Evolutionary conservation across 495 filamentous ascomycete genomes (phyloP).

Genomic region (Penicillium cataractarum): DNA sequence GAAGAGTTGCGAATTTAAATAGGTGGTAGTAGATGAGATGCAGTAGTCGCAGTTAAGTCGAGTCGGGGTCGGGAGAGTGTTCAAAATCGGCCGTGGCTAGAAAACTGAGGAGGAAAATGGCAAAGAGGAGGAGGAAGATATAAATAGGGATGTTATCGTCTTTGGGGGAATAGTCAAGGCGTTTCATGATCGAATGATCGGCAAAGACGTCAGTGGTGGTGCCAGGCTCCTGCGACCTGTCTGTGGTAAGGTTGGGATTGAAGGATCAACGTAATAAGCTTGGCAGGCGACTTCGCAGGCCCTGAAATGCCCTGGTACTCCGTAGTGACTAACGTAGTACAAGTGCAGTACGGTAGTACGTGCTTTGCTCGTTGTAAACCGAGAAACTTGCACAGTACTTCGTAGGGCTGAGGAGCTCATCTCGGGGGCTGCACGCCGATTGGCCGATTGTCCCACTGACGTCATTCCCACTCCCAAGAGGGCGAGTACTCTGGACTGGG

Average conservation of each 20-base stretch:
- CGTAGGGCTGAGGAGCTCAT: conserved; percentile 16
- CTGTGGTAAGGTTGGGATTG: background rate
- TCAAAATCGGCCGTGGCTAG: conserved; percentile 34
- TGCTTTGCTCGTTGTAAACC: background rate
- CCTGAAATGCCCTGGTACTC: background rate
- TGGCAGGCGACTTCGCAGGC: background rate
- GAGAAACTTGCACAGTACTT: background rate
- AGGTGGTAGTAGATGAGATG: background rate
- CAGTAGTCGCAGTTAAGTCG: background rate
- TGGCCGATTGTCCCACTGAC: conserved; percentile 7
- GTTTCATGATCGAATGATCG: conserved; percentile 35
- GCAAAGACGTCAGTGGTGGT: conserved; percentile 20
- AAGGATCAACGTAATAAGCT: conserved; percentile 1
- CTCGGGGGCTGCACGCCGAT: background rate
- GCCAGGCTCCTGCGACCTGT: background rate
- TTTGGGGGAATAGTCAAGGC: conserved; percentile 22
- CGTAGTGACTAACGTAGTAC: background rate
- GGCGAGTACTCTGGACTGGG: background rate
- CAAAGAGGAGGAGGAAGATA: conserved; percentile 39
- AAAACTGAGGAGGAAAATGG: conserved; percentile 35
- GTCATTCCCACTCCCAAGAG: background rate
- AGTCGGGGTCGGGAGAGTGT: conserved; percentile 15
- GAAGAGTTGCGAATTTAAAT: background rate
- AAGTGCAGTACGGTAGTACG: background rate
- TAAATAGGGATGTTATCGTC: conserved; percentile 38